phyloP scores from a whole-genome alignment of 306 rosid genomes.

The Quercus dentata region DNA sequence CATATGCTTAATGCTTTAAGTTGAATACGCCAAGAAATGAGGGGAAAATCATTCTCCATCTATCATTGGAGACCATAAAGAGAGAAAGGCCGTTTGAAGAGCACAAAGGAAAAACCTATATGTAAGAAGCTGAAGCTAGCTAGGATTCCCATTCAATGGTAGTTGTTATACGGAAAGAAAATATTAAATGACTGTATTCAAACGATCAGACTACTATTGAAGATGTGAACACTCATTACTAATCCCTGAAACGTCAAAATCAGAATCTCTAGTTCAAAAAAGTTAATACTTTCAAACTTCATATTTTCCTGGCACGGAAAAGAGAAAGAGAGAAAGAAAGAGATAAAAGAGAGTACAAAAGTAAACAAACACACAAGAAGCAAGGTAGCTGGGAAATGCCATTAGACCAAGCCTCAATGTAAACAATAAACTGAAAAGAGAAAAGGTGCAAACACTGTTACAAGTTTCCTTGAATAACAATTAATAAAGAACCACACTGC shows the following conservation, averaged over 20 bases:
- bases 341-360: constrained; percentile 2
- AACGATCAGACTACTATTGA: constrained; percentile 35
- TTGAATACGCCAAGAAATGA: neutral
- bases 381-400: constrained; percentile 17
- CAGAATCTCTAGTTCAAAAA: constrained; percentile 40
- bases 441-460: constrained; percentile 25
- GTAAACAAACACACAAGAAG: constrained; percentile 34
- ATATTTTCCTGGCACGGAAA: constrained; percentile 18
- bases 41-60: too few relatives aligned
- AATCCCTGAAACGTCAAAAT: constrained; percentile 39
- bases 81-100: neutral
- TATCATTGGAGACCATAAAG: neutral
- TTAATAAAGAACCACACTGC: constrained; percentile 23
- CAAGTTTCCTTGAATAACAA: constrained; percentile 15
- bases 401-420: neutral
- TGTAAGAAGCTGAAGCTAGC: constrained; percentile 10
- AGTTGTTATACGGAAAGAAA: constrained; percentile 6
- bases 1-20: neutral
- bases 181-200: constrained; percentile 14
- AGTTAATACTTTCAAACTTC: constrained; percentile 16
- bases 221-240: constrained; percentile 21
- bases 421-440: constrained; percentile 27
- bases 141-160: constrained; percentile 13
- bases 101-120: neutral
- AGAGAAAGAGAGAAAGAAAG: neutral